phyloP scores from a whole-genome alignment of 2,329 filamentous ascomycete genomes.

The Neonectria neomacrospora region DNA sequence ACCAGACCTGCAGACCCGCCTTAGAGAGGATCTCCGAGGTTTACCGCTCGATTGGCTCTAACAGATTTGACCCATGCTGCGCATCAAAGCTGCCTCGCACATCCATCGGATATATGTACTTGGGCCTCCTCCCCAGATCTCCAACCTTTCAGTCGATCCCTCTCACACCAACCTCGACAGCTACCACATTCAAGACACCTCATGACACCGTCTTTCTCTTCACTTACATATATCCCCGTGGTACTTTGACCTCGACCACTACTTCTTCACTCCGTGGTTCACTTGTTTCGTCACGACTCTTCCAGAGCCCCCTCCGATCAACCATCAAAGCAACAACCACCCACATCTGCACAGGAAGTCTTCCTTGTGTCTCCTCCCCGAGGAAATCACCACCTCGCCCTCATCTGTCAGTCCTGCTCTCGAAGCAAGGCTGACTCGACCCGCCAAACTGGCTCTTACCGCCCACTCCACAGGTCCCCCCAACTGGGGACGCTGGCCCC shows the following conservation, averaged over 20 bases:
- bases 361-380: slow-evolving; percentile 17
- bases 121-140: slow-evolving; percentile 42
- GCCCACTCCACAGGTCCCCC: slow-evolving; percentile 57
- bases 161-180: slow-evolving; percentile 41
- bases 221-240: slow-evolving; percentile 34
- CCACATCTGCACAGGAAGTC: slow-evolving; percentile 19
- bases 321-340: slow-evolving; percentile 11
- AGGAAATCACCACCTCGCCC: slow-evolving; percentile 12
- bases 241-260: slow-evolving; percentile 20
- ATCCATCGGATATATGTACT: slow-evolving; percentile 45
- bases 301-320: slow-evolving; percentile 10
- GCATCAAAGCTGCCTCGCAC: slow-evolving; percentile 40
- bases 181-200: slow-evolving; percentile 27
- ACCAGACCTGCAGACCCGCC: slow-evolving; percentile 39
- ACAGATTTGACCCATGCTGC: slow-evolving; percentile 45
- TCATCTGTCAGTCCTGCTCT: slow-evolving; percentile 40
- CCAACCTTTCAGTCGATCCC: slow-evolving; percentile 35
- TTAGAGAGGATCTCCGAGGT: slow-evolving; percentile 45
- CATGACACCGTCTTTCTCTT: slow-evolving; percentile 33
- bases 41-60: slow-evolving; percentile 49
- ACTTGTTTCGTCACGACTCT: slow-evolving; percentile 21
- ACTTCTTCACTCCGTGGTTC: slow-evolving; percentile 22
- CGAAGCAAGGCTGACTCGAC: slow-evolving; percentile 39
- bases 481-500: slow-evolving; percentile 66
- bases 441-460: slow-evolving; percentile 58